Evolutionary conservation across 306 rosid genomes (phyloP), one percentile per base, ranked within the genome.

Genomic region (Luffa acutangula): DNA sequence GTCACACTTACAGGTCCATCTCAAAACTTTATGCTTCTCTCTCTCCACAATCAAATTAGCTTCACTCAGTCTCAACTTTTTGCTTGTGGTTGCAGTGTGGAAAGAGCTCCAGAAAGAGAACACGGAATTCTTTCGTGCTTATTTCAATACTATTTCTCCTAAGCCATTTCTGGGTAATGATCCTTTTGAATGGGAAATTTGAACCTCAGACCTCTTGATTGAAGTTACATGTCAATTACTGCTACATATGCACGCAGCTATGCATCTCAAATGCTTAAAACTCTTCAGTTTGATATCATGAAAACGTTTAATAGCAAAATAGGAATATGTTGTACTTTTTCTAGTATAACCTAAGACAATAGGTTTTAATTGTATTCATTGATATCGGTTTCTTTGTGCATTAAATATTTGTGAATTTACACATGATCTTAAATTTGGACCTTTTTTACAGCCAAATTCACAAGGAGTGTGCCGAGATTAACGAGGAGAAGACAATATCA

Each of bases 101-200:
- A 91, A 85, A 78, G 98, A 91, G 86, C 87, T 95, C 77, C 96
- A 92, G 51, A 95, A 95, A 83, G 98, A 95, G 88, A 92, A 95
- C 78, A 81, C 72, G 64, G 86, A 91, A 82, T 92, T 95, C 88
- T 95, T 95, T 74, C 87, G 85, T 56, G 88, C 95, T 79, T 95
- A 92, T 78, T 87, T 85, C 79, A 89, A 90, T 58, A 75, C 89
- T 54, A 80, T 86, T 52, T 42, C 86, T 79, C 90, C 85, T 6
- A 86, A 86, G 66, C 86, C 89, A 56, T 74, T 78, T 57, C 60
- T 62, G 62, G 82, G 92, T 93, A 91, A 91, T 82, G 88, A 64
- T 17, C 48, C 21, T 25, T 25, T 25, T 25, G 31, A 25, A 1
- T 25, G 31, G 31, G 1, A 25, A 25, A 25, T 25, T 25, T 25